These are phyloP conservation scores for Pestalotiopsis sp. DNA, from an alignment of 2,329 filamentous ascomycete genomes.

Conservation along the genomic window DNA sequence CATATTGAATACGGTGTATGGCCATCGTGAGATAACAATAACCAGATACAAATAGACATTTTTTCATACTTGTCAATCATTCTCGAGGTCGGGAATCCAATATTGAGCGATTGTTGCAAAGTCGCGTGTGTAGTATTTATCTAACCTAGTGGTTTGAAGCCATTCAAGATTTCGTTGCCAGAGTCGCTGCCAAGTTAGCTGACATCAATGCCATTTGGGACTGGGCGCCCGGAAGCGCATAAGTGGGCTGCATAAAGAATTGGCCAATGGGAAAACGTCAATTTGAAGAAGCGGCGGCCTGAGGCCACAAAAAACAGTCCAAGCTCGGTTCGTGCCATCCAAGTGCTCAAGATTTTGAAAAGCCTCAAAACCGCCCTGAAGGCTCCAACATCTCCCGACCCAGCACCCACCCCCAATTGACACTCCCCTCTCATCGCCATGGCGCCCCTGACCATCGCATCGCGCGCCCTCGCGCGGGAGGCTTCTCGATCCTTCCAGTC, in stretches of 20 bases:
- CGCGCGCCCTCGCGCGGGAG: conserved; percentile 69
- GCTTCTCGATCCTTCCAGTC: conserved; percentile 41
- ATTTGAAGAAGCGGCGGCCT: conserved; percentile 13
- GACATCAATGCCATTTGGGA: neutral
- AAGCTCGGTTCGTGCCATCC: conserved; percentile 2
- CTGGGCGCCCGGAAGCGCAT: neutral
- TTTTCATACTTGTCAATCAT: no score
- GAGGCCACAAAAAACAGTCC: conserved; percentile 9
- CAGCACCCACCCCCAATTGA: conserved; percentile 16
- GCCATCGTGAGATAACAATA: no score
- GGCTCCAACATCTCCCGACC: conserved; percentile 14
- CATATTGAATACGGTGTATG: no score
- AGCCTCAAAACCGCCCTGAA: conserved; percentile 13
- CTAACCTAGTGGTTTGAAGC: neutral
- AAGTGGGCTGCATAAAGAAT: neutral
- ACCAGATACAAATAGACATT: no score
- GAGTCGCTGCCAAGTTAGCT: neutral
- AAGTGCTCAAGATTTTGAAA: conserved; percentile 11
- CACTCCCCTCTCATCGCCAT: conserved; percentile 45
- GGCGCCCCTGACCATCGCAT: conserved; percentile 70
- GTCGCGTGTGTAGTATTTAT: neutral
- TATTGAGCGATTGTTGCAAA: neutral
- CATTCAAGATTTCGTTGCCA: neutral
- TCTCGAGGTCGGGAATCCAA: no score
- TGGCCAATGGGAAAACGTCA: neutral